Evolutionary conservation across 2,329 filamentous ascomycete genomes (phyloP), one percentile per base, ranked within the genome.

Genomic region (Nakataea oryzae): DNA sequence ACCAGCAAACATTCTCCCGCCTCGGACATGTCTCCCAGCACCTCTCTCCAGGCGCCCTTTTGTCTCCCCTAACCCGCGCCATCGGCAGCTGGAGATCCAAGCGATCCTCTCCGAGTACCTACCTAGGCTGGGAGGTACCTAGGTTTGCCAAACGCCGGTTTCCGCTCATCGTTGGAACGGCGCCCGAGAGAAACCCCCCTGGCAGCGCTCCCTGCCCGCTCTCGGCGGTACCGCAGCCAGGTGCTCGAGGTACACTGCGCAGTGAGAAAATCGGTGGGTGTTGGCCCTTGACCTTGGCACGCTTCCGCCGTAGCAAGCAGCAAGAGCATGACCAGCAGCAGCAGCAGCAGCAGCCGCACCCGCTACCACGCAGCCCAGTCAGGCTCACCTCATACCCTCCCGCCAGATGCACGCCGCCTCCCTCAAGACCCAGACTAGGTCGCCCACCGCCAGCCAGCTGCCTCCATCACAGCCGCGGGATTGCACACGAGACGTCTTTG

Each of bases 381-480:
- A 41, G 58, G 29, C 26, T 41, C 47, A 59, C 32, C 47, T 59
- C 34, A 41, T 8, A 21, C 54, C 54, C 54, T 14, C 58, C 58
- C 58, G 58, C 58, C 34, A 54, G 58, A 59, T 59, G 58, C 58
- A 50, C 58, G 26, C 32, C 26, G 58, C 34, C 58, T 50, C 41
- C 21, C 41, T 50, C n/a, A n/a, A n/a, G n/a, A n/a, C n/a, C n/a
- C n/a, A n/a, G n/a, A n/a, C 41, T 50, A 50, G 41, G 41, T 50
- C 7, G 41, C 21, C 41, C 41, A n/a, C 41, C 41, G 21, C 11
- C 21, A 7, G 41, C 41, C 41, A 50, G 41, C 41, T 50, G 41
- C 41, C 41, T 50, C 21, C 7, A 50, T 50, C 41, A 50, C 21
- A 50, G 21, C 41, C 5, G 17, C 41, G 21, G 41, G 21, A n/a